Evolutionary conservation across 2,329 filamentous ascomycete species (phyloP).

Genomic region (Hypoxylon rubiginosum): DNA sequence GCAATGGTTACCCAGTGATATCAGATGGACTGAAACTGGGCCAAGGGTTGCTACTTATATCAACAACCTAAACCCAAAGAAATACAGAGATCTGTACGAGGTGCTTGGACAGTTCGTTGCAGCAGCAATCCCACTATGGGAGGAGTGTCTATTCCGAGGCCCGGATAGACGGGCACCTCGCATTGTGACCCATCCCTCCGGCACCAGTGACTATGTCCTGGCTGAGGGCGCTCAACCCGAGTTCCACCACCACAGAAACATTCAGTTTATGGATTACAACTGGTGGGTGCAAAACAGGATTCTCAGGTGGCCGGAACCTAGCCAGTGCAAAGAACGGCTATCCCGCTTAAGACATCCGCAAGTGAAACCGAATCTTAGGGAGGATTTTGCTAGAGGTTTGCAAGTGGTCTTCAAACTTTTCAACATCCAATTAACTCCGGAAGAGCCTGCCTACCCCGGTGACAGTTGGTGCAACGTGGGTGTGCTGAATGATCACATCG

Average conservation of each 20-base stretch:
- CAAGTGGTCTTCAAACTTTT: slow-evolving; percentile 76
- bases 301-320: slow-evolving; percentile 41
- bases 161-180: slow-evolving; percentile 27
- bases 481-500: slow-evolving; percentile 72
- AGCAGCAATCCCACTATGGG: slow-evolving; percentile 61
- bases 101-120: slow-evolving; percentile 59
- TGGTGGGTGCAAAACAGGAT: slow-evolving; percentile 37
- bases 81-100: slow-evolving; percentile 56
- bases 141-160: slow-evolving; percentile 46
- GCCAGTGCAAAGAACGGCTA: slow-evolving; percentile 28
- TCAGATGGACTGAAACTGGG: slow-evolving; percentile 56
- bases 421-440: slow-evolving; percentile 71
- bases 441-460: slow-evolving; percentile 66
- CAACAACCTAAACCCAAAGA: slow-evolving; percentile 65
- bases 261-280: slow-evolving; percentile 17
- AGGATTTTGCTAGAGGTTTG: slow-evolving; percentile 55
- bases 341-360: slow-evolving; percentile 3
- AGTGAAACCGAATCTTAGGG: slow-evolving; percentile 40
- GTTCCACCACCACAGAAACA: slow-evolving; percentile 20
- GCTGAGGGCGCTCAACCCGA: slow-evolving; percentile 39
- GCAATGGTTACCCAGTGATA: slow-evolving; percentile 66
- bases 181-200: slow-evolving; percentile 14
- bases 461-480: slow-evolving; percentile 70
- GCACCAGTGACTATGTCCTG: slow-evolving; percentile 23
- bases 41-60: slow-evolving; percentile 63